Percentiles rank a stretch among this genome's conserved stretches.
Evolutionary conservation across 1,284 basidiomycete species (phyloP).

Genomic region (Ceratobasidium sp.): DNA sequence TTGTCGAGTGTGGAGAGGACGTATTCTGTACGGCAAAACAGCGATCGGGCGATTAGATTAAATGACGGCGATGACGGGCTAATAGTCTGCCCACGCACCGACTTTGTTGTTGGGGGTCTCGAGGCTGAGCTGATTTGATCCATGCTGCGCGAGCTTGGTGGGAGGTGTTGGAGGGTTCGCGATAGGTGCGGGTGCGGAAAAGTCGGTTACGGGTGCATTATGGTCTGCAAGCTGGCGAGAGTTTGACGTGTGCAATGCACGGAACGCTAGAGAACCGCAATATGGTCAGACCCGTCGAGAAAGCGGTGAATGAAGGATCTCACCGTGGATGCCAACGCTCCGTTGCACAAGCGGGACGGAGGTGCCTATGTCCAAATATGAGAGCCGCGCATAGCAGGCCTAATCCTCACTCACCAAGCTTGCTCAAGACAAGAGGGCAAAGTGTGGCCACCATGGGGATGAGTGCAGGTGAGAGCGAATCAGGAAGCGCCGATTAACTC

Average conservation of each 20-base stretch:
- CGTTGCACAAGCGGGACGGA: slow-evolving; percentile 16
- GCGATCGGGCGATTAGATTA: slow-evolving; percentile 28
- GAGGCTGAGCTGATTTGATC: slow-evolving; percentile 86
- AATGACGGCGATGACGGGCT: background rate
- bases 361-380: background rate
- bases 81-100: slow-evolving; percentile 65
- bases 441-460: slow-evolving; percentile 24
- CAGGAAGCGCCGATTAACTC: slow-evolving; percentile 43
- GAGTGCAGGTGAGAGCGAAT: slow-evolving; percentile 35
- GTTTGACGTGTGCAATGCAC: slow-evolving; percentile 68
- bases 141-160: slow-evolving; percentile 69
- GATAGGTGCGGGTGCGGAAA: slow-evolving; percentile 54
- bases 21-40: slow-evolving; percentile 76
- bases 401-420: slow-evolving; percentile 1
- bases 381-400: background rate
- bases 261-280: slow-evolving; percentile 59
- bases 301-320: slow-evolving; percentile 30
- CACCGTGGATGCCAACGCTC: slow-evolving; percentile 46
- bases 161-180: slow-evolving; percentile 38
- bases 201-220: slow-evolving; percentile 57
- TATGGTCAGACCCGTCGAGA: slow-evolving; percentile 12
- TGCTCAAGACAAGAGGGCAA: slow-evolving; percentile 15
- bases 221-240: slow-evolving; percentile 58
- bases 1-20: slow-evolving; percentile 97
- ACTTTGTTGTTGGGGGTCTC: slow-evolving; percentile 91